Evolutionary conservation across 257 asterid genomes (phyloP), one percentile per base, ranked within the genome.

Genomic region (Salvia rosmarinus): DNA sequence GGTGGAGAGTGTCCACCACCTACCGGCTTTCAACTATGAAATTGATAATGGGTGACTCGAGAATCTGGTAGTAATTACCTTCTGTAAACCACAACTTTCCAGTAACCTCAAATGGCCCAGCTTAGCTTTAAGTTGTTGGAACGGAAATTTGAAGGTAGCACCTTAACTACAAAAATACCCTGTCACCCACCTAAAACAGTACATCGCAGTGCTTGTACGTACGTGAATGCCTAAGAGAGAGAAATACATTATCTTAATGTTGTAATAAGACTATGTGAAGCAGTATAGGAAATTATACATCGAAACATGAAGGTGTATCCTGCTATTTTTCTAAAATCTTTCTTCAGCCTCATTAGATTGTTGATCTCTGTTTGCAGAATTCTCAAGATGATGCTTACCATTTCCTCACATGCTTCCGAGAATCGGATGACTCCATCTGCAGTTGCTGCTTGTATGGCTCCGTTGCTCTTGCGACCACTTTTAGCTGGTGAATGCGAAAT

Each of bases 391-490:
- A 91, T 91, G 98, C 87, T 86, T 75, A 83, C 88, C 47, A 79
- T 92, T 72, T 89, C 96, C 46, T 78, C 85, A 12, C 88, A 92
- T 80, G 85, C 87, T 68, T 80, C 89, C 70, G 95, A 84, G 76
- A 92, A 86, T 74, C 92, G 96, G 75, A 92, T 92, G 98, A 83
- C 88, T 72, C 84, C 95, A 67, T 83, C 95, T 6, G 98, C 98
- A 62, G 95, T 91, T 78, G 96, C 96, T 75, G 98, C 98, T 77
- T 91, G 98, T 79, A 91, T 91, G 98, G 98, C 98, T 42, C 98
- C 98, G 13, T 83, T 91, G 90, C 95, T 91, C 67, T 85, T 91
- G 84, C 96, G 96, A 14, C 98, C 98, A 40, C 96, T 91, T 68
- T 82, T 91, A 75, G 94, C 95, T 9, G 98, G 98, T 60, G 98